A percentile compares a stretch with the other conserved stretches of the same genome.
Evolutionary conservation across 495 filamentous ascomycete species (phyloP).

Genomic region (Geopyxis carbonaria): DNA sequence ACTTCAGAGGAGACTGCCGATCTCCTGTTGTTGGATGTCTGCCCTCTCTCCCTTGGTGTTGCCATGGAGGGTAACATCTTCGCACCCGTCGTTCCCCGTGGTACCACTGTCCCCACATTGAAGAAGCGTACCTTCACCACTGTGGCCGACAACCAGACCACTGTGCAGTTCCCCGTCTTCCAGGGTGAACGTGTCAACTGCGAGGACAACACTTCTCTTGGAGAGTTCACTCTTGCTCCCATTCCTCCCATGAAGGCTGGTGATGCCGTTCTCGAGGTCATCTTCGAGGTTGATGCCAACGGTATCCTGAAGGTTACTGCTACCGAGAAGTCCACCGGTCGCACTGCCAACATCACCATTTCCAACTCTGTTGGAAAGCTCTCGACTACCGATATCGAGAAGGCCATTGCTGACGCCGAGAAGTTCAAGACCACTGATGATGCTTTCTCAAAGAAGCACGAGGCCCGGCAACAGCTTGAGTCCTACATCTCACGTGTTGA

Average conservation of each 20-base stretch:
- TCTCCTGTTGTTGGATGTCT: constrained; percentile 89
- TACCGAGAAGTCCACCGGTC: constrained; percentile 96
- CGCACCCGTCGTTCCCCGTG: constrained; percentile 80
- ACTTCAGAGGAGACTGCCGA: constrained; percentile 89
- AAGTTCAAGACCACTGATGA: constrained; percentile 98
- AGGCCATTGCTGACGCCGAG: constrained; percentile 87
- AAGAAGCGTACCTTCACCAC: constrained; percentile 98
- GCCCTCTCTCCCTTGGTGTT: constrained; percentile 95
- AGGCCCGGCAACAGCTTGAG: constrained; percentile 96
- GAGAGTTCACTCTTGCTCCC: constrained; percentile 95
- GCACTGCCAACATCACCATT: constrained; percentile 98
- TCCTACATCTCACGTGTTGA: constrained; percentile 97
- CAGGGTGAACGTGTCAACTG: constrained; percentile 99
- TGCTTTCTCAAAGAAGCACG: constrained; percentile 97
- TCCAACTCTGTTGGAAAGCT: constrained; percentile 99
- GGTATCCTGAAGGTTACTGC: constrained; percentile 99
- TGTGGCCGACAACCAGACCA: constrained; percentile 89
- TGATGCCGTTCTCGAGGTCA: constrained; percentile 91
- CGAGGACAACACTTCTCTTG: constrained; percentile 96
- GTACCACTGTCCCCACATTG: constrained; percentile 77
- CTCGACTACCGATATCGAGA: constrained; percentile 85
- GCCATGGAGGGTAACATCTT: constrained; percentile 99
- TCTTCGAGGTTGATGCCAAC: constrained; percentile 99
- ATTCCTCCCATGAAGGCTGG: constrained; percentile 96
- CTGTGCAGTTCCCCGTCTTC: constrained; percentile 93